Percentiles rank a stretch among this genome's conserved stretches.
Conservation (phyloP, 1,284 basidiomycete species). For the Boletus smithii region DNA sequence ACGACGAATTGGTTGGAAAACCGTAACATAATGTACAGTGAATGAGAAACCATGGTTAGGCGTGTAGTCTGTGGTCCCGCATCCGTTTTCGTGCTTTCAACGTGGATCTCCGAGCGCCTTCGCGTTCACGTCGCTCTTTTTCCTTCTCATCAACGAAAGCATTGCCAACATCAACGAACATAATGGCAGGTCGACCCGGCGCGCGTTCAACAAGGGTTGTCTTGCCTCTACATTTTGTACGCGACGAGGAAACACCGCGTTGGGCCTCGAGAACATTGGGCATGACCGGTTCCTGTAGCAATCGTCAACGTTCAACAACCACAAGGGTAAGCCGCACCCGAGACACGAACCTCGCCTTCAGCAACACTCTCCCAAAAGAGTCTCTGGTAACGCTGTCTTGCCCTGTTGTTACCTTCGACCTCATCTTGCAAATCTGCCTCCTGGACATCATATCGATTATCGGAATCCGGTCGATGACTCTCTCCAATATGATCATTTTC, state of each 20-base stretch:
- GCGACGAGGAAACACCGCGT: conserved; percentile 38
- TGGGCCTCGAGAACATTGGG: conserved; percentile 47
- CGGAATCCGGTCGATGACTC: conserved; percentile 23
- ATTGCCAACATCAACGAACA: conserved; percentile 67
- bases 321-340: neutral
- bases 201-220: conserved; percentile 36
- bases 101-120: conserved; percentile 43
- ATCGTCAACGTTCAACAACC: conserved; percentile 6
- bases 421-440: conserved; percentile 62
- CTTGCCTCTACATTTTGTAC: conserved; percentile 36
- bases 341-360: conserved; percentile 55
- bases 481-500: conserved; percentile 16
- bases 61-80: too few relatives aligned
- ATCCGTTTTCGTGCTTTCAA: conserved; percentile 33
- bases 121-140: conserved; percentile 46
- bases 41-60: too few relatives aligned
- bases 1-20: too few relatives aligned
- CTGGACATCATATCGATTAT: conserved; percentile 42
- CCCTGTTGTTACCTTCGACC: conserved; percentile 49
- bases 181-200: conserved; percentile 48
- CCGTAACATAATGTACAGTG: too few relatives aligned
- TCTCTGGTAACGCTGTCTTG: conserved; percentile 63
- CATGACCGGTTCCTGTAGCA: conserved; percentile 50
- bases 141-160: conserved; percentile 60
- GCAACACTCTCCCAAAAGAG: conserved; percentile 71